Percentiles rank a stretch among this genome's conserved stretches.
phyloP scores from a whole-genome alignment of 179 eudicot species.

The Actinidia chinensis region DNA sequence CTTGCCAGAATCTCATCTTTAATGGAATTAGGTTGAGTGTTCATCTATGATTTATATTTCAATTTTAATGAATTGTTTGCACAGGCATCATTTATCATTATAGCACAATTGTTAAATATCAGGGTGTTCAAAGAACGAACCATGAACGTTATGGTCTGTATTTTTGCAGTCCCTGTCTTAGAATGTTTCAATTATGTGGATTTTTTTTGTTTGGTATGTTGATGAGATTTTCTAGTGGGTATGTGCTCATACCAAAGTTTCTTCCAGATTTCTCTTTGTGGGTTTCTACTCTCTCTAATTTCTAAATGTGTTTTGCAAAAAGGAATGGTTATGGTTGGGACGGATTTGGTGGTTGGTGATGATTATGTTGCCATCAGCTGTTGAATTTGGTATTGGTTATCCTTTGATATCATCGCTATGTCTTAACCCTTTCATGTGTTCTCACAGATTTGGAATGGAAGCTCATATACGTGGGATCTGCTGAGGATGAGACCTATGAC shows the following conservation, averaged over 20 bases:
- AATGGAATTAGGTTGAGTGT: neutral
- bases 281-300: neutral
- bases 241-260: neutral
- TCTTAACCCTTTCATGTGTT: too few relatives aligned
- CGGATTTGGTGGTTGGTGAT: neutral
- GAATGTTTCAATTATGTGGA: neutral
- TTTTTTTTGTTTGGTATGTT: neutral
- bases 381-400: neutral
- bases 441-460: slow-evolving; percentile 86
- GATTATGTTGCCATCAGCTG: neutral
- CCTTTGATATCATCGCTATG: neutral
- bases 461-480: slow-evolving; percentile 86
- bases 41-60: neutral
- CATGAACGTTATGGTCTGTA: neutral
- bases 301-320: neutral
- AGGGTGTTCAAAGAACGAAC: neutral
- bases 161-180: neutral
- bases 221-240: neutral
- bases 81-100: neutral
- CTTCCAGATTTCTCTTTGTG: neutral
- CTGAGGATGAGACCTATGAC: slow-evolving; percentile 94
- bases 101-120: neutral
- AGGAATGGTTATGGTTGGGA: neutral
- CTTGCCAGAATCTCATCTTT: neutral
- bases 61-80: neutral